Evolutionary conservation across 352 stramenopile genomes (phyloP).

Genomic region (Globisporangium polare): DNA sequence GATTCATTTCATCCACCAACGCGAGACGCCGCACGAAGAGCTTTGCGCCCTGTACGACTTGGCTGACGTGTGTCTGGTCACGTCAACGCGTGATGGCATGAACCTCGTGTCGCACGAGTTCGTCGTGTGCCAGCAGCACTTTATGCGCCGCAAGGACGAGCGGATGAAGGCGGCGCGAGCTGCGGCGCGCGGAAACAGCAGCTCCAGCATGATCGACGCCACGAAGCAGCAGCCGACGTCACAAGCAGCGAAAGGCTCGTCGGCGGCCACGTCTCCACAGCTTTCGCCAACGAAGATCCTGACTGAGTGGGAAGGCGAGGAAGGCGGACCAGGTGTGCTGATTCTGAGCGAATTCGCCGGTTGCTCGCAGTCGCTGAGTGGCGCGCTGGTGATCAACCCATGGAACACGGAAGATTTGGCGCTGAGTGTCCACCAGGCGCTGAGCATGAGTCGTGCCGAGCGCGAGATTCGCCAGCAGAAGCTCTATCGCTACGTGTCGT

Average conservation of each 20-base stretch:
- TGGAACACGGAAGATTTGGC: slow-evolving; percentile 87
- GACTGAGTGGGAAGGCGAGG: slow-evolving; percentile 75
- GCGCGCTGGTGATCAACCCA: slow-evolving; percentile 85
- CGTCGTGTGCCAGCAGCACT: slow-evolving; percentile 84
- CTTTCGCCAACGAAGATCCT: slow-evolving; percentile 49
- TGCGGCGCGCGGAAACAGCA: slow-evolving; percentile 14
- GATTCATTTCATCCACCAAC: slow-evolving; percentile 91
- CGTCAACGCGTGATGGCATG: slow-evolving; percentile 87
- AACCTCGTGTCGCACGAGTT: slow-evolving; percentile 90
- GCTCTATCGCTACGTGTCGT: slow-evolving; percentile 85
- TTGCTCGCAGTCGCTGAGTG: slow-evolving; percentile 82
- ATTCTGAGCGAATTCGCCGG: slow-evolving; percentile 89
- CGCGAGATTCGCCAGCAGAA: slow-evolving; percentile 88
- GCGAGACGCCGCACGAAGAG: slow-evolving; percentile 73
- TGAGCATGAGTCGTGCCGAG: slow-evolving; percentile 81
- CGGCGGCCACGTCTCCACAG: slow-evolving; percentile 18
- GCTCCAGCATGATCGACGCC: neutral
- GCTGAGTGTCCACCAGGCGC: slow-evolving; percentile 73
- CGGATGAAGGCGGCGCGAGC: slow-evolving; percentile 43
- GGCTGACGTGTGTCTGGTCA: slow-evolving; percentile 87
- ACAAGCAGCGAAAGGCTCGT: slow-evolving; percentile 18
- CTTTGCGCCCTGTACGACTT: slow-evolving; percentile 87
- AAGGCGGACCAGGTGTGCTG: slow-evolving; percentile 79
- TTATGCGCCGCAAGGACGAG: slow-evolving; percentile 75
- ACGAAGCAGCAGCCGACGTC: neutral